Evolutionary conservation across 768 basidiomycete genomes (phyloP).

Genomic region (Rhodotorula toruloides): DNA sequence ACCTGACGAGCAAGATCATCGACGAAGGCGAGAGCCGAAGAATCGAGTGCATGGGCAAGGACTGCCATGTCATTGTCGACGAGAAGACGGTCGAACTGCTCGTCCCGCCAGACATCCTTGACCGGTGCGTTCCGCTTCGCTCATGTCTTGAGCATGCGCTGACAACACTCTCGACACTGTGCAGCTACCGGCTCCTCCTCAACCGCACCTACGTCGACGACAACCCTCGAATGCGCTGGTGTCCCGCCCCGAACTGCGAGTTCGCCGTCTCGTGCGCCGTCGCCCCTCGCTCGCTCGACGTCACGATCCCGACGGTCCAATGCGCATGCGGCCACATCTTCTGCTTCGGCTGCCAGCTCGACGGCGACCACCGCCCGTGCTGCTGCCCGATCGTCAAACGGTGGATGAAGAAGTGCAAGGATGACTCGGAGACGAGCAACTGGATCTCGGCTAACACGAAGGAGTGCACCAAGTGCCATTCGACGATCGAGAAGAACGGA

Average conservation of each 20-base stretch:
- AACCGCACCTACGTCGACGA: constrained; percentile 85
- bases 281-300: constrained; percentile 66
- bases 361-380: constrained; percentile 85
- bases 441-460: constrained; percentile 99
- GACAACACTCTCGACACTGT: too few relatives aligned
- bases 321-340: constrained; percentile 78
- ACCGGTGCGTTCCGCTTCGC: constrained; percentile 51
- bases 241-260: constrained; percentile 89
- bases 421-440: constrained; percentile 97
- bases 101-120: constrained; percentile 51
- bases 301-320: constrained; percentile 78
- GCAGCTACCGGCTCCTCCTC: constrained; percentile 78
- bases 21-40: constrained; percentile 49
- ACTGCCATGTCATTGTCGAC: constrained; percentile 49
- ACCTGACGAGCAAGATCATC: constrained; percentile 39
- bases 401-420: constrained; percentile 95
- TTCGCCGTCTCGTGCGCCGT: constrained; percentile 89
- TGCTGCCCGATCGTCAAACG: constrained; percentile 80
- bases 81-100: constrained; percentile 53
- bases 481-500: constrained; percentile 99
- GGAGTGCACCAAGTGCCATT: constrained; percentile 91
- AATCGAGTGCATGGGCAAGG: constrained; percentile 51
- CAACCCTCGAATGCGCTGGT: constrained; percentile 78
- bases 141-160: too few relatives aligned
- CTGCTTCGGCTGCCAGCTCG: constrained; percentile 89